phyloP scores from a whole-genome alignment of 768 basidiomycete species.

The Suillus paluster region DNA sequence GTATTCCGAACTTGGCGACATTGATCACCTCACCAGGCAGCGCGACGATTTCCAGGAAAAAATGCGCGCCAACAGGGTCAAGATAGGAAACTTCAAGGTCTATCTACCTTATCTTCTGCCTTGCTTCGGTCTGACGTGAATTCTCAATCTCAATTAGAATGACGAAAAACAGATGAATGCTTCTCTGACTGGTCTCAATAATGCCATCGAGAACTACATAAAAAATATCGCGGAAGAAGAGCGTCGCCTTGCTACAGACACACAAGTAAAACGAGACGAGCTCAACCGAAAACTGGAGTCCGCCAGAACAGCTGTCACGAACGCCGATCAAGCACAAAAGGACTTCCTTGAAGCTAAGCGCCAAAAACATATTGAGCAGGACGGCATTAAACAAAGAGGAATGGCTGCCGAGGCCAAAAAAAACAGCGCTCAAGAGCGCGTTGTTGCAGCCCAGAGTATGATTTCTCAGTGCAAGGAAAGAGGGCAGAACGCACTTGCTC shows the following conservation, averaged over 20 bases:
- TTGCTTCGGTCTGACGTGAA: slow-evolving; percentile 9
- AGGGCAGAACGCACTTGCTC: slow-evolving; percentile 60
- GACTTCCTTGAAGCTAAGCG: slow-evolving; percentile 39
- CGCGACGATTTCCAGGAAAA: slow-evolving; percentile 41
- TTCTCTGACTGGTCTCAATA: slow-evolving; percentile 39
- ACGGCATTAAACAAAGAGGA: slow-evolving; percentile 41
- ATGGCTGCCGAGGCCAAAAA: slow-evolving; percentile 37
- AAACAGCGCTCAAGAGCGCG: slow-evolving; percentile 40
- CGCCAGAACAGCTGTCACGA: slow-evolving; percentile 44
- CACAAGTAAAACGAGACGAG: slow-evolving; percentile 66
- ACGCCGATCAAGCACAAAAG: slow-evolving; percentile 41
- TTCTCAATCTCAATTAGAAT: slow-evolving; percentile 41
- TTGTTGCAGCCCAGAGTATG: slow-evolving; percentile 52
- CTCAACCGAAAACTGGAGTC: slow-evolving; percentile 53
- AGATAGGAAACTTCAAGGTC: slow-evolving; percentile 51
- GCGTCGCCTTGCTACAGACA: slow-evolving; percentile 55
- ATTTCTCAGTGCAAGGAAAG: slow-evolving; percentile 53
- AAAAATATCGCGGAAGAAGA: slow-evolving; percentile 58
- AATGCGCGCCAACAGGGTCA: slow-evolving; percentile 50
- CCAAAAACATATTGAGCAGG: slow-evolving; percentile 33
- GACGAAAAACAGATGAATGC: slow-evolving; percentile 56
- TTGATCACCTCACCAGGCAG: slow-evolving; percentile 48
- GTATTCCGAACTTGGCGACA: slow-evolving; percentile 46
- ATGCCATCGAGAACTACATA: slow-evolving; percentile 41
- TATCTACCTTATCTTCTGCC: slow-evolving; percentile 18